phyloP scores from a whole-genome alignment of 208 protist species.

The Kentomonas sorsogonicus region DNA sequence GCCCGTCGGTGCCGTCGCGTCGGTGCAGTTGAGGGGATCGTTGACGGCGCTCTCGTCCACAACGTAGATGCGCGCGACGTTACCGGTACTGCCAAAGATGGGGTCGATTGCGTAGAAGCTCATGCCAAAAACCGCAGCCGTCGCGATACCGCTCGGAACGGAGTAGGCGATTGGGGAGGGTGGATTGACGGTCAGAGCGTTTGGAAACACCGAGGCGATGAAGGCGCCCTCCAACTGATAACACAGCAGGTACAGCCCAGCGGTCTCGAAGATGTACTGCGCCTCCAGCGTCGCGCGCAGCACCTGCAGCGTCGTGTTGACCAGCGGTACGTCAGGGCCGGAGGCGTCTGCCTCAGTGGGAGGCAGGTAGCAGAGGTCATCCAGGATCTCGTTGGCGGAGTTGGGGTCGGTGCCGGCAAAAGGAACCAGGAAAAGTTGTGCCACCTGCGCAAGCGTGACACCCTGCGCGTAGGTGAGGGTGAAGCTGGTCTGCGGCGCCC shows the following conservation, averaged over 20 bases:
- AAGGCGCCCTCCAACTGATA: slow-evolving; percentile 36
- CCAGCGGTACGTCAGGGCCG: slow-evolving; percentile 23
- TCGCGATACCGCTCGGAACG: slow-evolving; percentile 45
- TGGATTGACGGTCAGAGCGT: slow-evolving; percentile 31
- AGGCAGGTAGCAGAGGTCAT: slow-evolving; percentile 73
- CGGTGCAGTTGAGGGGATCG: slow-evolving; percentile 35
- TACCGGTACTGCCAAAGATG: slow-evolving; percentile 54
- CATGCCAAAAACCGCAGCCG: slow-evolving; percentile 54
- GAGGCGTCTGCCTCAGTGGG: slow-evolving; percentile 29
- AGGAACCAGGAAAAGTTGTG: slow-evolving; percentile 69
- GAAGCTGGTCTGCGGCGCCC: slow-evolving; percentile 41
- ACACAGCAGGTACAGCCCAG: slow-evolving; percentile 68
- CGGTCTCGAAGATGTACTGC: slow-evolving; percentile 39
- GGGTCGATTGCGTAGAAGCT: slow-evolving; percentile 44
- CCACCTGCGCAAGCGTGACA: slow-evolving; percentile 21
- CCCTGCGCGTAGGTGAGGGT: slow-evolving; percentile 21
- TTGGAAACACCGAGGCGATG: slow-evolving; percentile 68
- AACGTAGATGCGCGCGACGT: slow-evolving; percentile 48
- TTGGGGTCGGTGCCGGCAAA: slow-evolving; percentile 26
- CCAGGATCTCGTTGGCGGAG: slow-evolving; percentile 28
- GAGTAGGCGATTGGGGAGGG: slow-evolving; percentile 72
- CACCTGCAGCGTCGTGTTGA: slow-evolving; percentile 70
- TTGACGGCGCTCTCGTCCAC: slow-evolving; percentile 16
- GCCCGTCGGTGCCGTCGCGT: slow-evolving; percentile 27
- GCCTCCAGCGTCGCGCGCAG: slow-evolving; percentile 17